phyloP scores from a whole-genome alignment of 345 rosid species.

The Bretschneidera sinensis region DNA sequence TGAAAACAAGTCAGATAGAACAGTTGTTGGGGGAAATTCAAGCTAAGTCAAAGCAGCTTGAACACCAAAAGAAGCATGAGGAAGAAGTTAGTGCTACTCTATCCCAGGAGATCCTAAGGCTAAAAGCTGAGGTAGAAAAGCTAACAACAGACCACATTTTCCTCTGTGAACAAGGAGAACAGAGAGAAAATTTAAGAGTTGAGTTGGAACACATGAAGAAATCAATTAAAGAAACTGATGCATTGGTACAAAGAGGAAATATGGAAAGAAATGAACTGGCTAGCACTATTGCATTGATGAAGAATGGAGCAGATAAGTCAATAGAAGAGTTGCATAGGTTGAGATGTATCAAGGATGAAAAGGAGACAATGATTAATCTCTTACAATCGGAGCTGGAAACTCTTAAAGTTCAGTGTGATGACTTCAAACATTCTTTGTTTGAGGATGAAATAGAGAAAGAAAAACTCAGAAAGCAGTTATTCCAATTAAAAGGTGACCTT shows the following conservation, averaged over 20 bases:
- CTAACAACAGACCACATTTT: conserved; percentile 24
- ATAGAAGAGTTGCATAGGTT: conserved; percentile 36
- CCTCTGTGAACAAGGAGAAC: conserved; percentile 32
- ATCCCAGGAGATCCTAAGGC: conserved; percentile 32
- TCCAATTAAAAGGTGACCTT: conserved; percentile 53
- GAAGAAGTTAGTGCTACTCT: conserved; percentile 37
- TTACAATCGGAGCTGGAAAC: conserved; percentile 45
- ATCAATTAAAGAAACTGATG: conserved; percentile 38
- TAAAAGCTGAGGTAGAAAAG: conserved; percentile 42
- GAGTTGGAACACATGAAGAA: conserved; percentile 43
- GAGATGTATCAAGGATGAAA: conserved; percentile 41
- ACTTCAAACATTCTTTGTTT: conserved; percentile 39
- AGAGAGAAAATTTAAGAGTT: conserved; percentile 29
- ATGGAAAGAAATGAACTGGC: conserved; percentile 37
- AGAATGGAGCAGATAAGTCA: conserved; percentile 43
- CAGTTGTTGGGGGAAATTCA: conserved; percentile 41
- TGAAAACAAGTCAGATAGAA: conserved; percentile 42
- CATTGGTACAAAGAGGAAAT: conserved; percentile 34
- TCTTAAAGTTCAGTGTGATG: conserved; percentile 38
- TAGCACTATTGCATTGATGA: conserved; percentile 31
- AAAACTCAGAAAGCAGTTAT: conserved; percentile 51
- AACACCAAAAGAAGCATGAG: conserved; percentile 43
- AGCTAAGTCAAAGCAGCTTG: conserved; percentile 47
- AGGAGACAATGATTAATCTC: conserved; percentile 29
- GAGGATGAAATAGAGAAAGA: conserved; percentile 64